These are phyloP conservation scores for Colletotrichum sojae DNA, from an alignment of 2,329 filamentous ascomycete species.

Conservation along the genomic window DNA sequence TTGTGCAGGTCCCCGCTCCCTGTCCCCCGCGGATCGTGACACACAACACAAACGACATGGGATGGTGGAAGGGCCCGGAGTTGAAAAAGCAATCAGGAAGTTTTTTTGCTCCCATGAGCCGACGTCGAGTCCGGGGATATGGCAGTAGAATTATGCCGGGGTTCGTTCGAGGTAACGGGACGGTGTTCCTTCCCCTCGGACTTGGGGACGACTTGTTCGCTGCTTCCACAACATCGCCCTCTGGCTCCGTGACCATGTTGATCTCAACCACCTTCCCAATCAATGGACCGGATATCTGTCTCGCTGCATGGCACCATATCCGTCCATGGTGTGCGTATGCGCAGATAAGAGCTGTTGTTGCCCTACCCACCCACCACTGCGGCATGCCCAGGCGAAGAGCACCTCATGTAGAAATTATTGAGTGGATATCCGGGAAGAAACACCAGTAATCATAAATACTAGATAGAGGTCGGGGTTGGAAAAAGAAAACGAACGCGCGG, in stretches of 20 bases:
- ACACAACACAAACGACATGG: too few relatives aligned
- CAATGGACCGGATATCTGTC: background rate
- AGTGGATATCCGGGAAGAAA: too few relatives aligned
- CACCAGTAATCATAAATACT: slow-evolving; percentile 17
- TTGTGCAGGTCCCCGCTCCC: slow-evolving; percentile 10
- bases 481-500: background rate
- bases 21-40: too few relatives aligned
- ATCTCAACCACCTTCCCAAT: background rate
- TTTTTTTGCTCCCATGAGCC: too few relatives aligned
- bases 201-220: background rate
- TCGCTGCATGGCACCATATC: background rate
- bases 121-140: too few relatives aligned
- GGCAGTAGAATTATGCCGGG: too few relatives aligned
- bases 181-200: background rate
- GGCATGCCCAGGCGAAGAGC: background rate
- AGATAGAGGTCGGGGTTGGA: background rate
- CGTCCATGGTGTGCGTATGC: too few relatives aligned
- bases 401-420: too few relatives aligned
- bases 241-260: background rate
- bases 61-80: too few relatives aligned
- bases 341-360: slow-evolving; percentile 9
- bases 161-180: background rate
- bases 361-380: background rate
- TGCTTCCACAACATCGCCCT: background rate
- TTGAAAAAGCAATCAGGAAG: too few relatives aligned